Conservation (phyloP, 2,329 filamentous ascomycete species). For the Colletotrichum cordylinicola region DNA sequence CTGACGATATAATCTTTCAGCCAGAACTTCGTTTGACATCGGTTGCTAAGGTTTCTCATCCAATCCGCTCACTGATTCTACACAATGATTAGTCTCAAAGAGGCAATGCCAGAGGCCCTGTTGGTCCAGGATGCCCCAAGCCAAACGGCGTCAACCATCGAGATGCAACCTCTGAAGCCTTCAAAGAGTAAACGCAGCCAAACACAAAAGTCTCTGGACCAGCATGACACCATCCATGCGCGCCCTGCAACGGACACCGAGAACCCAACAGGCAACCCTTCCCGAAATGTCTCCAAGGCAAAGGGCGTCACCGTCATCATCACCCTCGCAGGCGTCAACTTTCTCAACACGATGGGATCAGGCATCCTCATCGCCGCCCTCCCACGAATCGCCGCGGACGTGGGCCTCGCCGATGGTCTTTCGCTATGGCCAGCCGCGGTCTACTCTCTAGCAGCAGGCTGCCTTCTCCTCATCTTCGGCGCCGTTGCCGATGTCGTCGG, state of each 20-base stretch:
- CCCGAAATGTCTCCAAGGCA: conserved; percentile 27
- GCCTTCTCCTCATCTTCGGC: conserved; percentile 40
- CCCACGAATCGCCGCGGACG: conserved; percentile 41
- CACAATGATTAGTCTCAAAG: background rate
- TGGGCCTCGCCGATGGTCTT: conserved; percentile 32
- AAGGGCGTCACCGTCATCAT: conserved; percentile 33
- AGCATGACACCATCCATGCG: background rate
- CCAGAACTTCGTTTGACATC: rapidly evolving
- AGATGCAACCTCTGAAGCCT: background rate
- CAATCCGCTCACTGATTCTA: background rate
- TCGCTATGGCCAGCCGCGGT: conserved; percentile 38
- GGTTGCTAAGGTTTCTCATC: background rate
- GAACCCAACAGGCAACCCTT: background rate
- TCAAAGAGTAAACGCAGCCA: background rate
- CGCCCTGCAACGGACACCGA: background rate
- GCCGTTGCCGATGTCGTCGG: conserved; percentile 42
- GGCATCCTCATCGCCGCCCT: conserved; percentile 42
- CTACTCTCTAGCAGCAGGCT: conserved; percentile 32
- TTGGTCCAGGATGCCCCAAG: background rate
- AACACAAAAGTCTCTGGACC: background rate
- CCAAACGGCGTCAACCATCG: background rate
- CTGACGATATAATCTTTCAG: background rate
- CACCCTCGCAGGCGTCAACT: conserved; percentile 37
- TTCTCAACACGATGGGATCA: conserved; percentile 41
- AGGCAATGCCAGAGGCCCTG: background rate